Base-by-base conservation (phyloP, 306 rosid genomes). In the Rosa persica region DNA sequence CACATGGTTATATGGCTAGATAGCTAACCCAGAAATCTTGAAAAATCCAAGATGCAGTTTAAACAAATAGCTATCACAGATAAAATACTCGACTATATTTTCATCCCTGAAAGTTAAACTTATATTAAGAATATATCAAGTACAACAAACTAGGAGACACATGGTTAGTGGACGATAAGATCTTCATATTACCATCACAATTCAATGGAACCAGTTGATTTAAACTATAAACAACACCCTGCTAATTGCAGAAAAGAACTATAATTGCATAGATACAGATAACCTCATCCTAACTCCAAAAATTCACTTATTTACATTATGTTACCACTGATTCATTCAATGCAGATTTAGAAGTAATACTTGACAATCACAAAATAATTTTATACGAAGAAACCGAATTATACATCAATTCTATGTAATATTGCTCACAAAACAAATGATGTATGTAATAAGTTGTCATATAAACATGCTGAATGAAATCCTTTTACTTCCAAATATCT, bases 321-420 rank as follows among this genome's bases (percentile, higher is more conserved):
- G 19, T 48, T 19, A 49, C 75, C 16, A 49, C 68, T 12, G 15
- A 54, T 54, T 39, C 51, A 73, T 54, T 23, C 12, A n/a, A 39
- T 73, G 39, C 51, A 34, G 22, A 72, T 17, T 17, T 49, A 20
- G 38, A 55, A 38, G 15, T 12, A 39, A 39, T 38, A 51, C 40
- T 20, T 72, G 15, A 39, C 8, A 54, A 34, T 38, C 13, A 39
- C 1, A 54, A 38, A 73, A 49, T 34, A 51, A 34, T 30, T 15
- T 43, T 17, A 42, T 7, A 8, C 1, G 7, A 8, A 43, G 16
- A 61, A 0, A 75, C 34, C n/a, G 2, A 75, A 2, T 58, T 34
- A 64, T 76, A 36, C 22, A n/a, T 72, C 64, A 38, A 38, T 36
- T 72, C 48, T 40, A 54, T 54, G n/a, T 55, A 67, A 39, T 49